These are phyloP conservation scores for Pythium vanterpoolii DNA, from an alignment of 352 stramenopile genomes.

Conservation along the genomic window DNA sequence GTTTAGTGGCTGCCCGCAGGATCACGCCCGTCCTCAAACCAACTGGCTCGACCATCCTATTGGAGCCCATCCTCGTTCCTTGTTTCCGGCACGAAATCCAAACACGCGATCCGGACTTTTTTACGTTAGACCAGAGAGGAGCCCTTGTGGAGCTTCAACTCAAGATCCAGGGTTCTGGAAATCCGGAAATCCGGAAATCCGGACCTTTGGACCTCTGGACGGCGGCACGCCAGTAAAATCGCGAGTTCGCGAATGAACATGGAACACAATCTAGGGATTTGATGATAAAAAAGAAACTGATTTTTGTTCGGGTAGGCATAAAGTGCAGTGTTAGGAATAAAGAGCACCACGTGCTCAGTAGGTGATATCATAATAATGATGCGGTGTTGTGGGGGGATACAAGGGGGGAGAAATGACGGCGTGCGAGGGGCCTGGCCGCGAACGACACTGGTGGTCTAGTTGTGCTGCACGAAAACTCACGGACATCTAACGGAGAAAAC, in stretches of 20 bases:
- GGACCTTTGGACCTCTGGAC: not conserved
- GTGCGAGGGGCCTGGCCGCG: not conserved
- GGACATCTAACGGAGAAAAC: not conserved
- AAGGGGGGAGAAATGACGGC: not conserved
- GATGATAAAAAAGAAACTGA: too few relatives aligned
- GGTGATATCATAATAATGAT: conserved; percentile 18
- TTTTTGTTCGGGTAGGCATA: too few relatives aligned
- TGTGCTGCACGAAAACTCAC: not conserved
- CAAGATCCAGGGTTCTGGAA: not conserved
- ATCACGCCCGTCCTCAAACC: too few relatives aligned
- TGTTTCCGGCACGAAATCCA: too few relatives aligned
- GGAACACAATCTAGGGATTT: too few relatives aligned
- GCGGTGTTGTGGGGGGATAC: not conserved
- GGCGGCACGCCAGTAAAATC: too few relatives aligned
- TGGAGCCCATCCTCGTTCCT: too few relatives aligned
- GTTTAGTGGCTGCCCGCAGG: too few relatives aligned
- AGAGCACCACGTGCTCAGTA: conserved; percentile 9
- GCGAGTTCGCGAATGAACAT: too few relatives aligned
- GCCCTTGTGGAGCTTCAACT: too few relatives aligned
- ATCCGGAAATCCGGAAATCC: not conserved
- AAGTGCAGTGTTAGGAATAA: not conserved
- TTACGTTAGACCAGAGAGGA: not conserved
- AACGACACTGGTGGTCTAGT: conserved; percentile 10
- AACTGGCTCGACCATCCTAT: not conserved
- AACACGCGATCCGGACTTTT: conserved; percentile 10